A percentile compares a stretch with the other conserved stretches of the same genome.
Evolutionary conservation across 331 rosid species (phyloP).

Genomic region (Malus hybrid): DNA sequence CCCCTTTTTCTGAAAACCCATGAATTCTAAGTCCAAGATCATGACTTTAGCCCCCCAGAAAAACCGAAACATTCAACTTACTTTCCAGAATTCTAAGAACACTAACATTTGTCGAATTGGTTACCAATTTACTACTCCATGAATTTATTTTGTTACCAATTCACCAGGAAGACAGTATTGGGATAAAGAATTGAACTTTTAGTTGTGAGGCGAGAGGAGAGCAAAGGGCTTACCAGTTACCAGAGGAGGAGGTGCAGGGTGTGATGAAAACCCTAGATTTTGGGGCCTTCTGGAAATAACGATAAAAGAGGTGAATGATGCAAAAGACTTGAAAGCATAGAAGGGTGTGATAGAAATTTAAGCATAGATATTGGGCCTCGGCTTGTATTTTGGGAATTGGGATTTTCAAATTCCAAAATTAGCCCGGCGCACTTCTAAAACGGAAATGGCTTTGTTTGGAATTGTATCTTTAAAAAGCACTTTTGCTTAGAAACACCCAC

Average conservation of each 20-base stretch:
- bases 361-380: background rate
- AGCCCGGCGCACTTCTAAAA: background rate
- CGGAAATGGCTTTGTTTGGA: too few species aligned
- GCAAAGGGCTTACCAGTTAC: slow-evolving; percentile 17
- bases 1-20: background rate
- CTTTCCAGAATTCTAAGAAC: background rate
- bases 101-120: background rate
- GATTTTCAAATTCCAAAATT: background rate
- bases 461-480: too few species aligned
- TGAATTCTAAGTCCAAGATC: background rate
- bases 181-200: background rate
- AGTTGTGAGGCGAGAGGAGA: background rate
- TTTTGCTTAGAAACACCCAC: too few species aligned
- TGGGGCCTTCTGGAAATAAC: slow-evolving; percentile 28
- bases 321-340: background rate
- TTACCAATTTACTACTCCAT: background rate
- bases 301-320: slow-evolving; percentile 5
- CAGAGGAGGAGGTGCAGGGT: slow-evolving; percentile 4
- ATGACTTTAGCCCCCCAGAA: background rate
- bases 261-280: slow-evolving; percentile 28
- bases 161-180: background rate
- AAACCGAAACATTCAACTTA: background rate
- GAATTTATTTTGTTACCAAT: background rate
- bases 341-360: slow-evolving; percentile 13
- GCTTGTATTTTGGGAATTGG: background rate